Base-by-base conservation (phyloP, 2,329 filamentous ascomycete genomes). In the Monosporascus sp. region DNA sequence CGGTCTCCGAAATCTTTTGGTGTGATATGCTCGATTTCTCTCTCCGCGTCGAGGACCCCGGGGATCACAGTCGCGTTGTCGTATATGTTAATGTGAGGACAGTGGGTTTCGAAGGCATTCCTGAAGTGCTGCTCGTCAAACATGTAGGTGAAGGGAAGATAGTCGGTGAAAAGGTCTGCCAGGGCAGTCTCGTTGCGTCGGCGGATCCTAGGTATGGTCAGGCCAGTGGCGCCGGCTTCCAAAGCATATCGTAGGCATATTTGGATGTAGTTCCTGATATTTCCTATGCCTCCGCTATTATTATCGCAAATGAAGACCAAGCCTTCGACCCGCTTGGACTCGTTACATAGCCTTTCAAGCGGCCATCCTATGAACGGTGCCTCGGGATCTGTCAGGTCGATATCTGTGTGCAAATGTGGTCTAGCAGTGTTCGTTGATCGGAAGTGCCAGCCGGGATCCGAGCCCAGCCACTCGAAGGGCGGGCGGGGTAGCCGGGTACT, bases 211-310 rank as follows among this genome's bases (percentile, higher is more conserved):
- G 77, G 77, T 53, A 80, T 65, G 6, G 76, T 69, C 1, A 79
- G 58, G 1, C 74, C 75, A 0, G 74, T 72, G 3, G 76, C 76
- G 26, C 76, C 76, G 7, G 74, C 73, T 26, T 76, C 75, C 55
- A 80, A 71, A 19, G 71, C 74, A 56, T 80, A 80, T 20, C 77
- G 73, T 22, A 79, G 55, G 52, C 76, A 80, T 8, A 75, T 79
- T 51, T 79, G 69, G 45, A 79, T 76, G 60, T 76, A 79, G 59
- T 76, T 78, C 51, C 76, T 68, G 37, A 79, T 77, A 54, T 79
- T 79, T 20, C 76, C 76, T 48, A 79, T 73, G 26, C 76, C 77
- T 3, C 77, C 77, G 3, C 75, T 75, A 60, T 79, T 79, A 62
- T 78, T 77, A 61, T 77, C 76, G 66, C 77, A 80, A 20, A 75